These are phyloP conservation scores for Acanthamoeba polyphaga DNA, from an alignment of 208 protist species.

Conservation along the genomic window DNA sequence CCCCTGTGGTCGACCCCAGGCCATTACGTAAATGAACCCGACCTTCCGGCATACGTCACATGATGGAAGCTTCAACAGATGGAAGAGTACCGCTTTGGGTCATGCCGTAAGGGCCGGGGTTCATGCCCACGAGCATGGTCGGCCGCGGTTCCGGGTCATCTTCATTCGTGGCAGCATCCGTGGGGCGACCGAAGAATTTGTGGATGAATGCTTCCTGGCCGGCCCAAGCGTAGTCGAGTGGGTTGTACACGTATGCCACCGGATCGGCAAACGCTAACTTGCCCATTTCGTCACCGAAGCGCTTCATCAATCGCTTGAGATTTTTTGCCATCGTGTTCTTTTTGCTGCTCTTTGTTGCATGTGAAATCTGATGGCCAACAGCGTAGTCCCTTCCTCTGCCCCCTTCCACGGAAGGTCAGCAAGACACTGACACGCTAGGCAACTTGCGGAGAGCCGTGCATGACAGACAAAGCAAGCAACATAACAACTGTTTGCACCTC, in stretches of 20 bases:
- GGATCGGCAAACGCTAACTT: not conserved
- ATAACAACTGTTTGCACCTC: too few relatives aligned
- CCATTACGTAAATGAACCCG: too few relatives aligned
- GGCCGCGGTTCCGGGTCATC: not conserved
- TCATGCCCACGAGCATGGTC: slow-evolving; percentile 55
- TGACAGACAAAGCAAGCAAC: too few relatives aligned
- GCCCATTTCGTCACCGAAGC: slow-evolving; percentile 25
- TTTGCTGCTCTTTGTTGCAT: too few relatives aligned
- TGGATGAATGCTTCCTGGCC: slow-evolving; percentile 43
- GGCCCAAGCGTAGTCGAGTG: slow-evolving; percentile 32
- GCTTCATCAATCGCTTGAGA: slow-evolving; percentile 18
- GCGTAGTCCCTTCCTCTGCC: too few relatives aligned
- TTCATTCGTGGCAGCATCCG: not conserved
- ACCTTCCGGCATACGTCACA: too few relatives aligned
- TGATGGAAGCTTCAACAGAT: too few relatives aligned
- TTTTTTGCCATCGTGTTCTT: not conserved
- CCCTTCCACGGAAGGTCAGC: too few relatives aligned
- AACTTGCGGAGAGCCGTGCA: too few relatives aligned
- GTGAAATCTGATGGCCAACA: too few relatives aligned
- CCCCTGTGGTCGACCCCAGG: too few relatives aligned
- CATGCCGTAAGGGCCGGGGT: not conserved
- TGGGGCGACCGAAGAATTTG: not conserved
- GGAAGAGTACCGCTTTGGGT: slow-evolving; percentile 3
- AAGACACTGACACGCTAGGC: too few relatives aligned
- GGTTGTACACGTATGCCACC: slow-evolving; percentile 12